phyloP scores from a whole-genome alignment of 306 rosid genomes.

The Malus asiatica region DNA sequence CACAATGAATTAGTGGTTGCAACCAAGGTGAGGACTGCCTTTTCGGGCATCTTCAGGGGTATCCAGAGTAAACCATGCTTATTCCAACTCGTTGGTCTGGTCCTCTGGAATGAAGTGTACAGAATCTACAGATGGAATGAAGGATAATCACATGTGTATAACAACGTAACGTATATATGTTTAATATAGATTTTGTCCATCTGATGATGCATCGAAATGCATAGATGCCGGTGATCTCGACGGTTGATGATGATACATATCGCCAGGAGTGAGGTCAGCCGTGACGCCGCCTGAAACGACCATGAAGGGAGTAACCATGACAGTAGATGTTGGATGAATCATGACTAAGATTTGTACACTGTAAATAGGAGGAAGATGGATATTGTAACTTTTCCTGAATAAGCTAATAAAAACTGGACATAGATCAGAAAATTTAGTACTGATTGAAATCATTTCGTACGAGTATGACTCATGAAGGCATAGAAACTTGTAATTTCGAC shows the following conservation, averaged over 20 bases:
- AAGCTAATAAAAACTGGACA: no score
- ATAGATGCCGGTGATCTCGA: not conserved
- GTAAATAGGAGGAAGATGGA: no score
- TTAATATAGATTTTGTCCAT: constrained; percentile 1
- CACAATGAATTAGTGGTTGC: not conserved
- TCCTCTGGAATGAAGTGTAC: constrained; percentile 5
- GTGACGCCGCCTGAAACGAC: no score
- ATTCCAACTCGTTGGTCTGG: constrained; percentile 6
- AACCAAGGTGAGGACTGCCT: constrained; percentile 15
- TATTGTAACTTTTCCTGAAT: no score
- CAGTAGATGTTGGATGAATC: no score
- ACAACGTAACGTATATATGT: not conserved
- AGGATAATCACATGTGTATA: not conserved
- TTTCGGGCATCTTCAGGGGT: not conserved
- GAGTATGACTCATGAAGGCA: no score
- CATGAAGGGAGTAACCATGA: no score
- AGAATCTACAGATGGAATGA: constrained; percentile 6
- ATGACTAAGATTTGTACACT: no score
- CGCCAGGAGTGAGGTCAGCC: not conserved
- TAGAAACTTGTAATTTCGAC: not conserved
- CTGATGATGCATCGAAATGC: not conserved
- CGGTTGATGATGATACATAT: not conserved
- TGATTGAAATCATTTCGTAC: no score
- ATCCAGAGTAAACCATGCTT: not conserved
- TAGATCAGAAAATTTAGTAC: no score